These are phyloP conservation scores for Luffa acutangula DNA, from an alignment of 306 rosid genomes.

Conservation along the genomic window DNA sequence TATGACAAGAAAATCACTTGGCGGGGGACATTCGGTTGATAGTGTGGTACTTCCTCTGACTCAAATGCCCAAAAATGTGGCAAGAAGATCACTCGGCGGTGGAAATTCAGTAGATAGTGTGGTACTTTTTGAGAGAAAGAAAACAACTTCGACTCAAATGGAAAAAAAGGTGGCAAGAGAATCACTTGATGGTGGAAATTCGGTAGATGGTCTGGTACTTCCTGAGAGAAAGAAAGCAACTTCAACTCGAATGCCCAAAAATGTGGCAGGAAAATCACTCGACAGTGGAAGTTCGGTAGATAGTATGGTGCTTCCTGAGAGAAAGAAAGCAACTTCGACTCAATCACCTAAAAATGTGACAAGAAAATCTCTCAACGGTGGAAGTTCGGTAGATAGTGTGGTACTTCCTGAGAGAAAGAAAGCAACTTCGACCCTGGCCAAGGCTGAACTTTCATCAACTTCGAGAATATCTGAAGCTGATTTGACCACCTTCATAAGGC, in stretches of 20 bases:
- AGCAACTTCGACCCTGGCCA: not conserved
- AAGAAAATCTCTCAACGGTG: constrained; percentile 18
- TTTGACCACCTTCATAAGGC: not conserved
- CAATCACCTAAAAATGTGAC: constrained; percentile 19
- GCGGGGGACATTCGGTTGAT: constrained; percentile 17
- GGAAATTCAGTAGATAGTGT: not conserved
- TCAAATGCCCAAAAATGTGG: not conserved
- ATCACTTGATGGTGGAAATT: not conserved
- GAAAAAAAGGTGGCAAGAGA: not conserved
- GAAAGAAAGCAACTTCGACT: constrained; percentile 11
- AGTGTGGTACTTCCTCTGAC: constrained; percentile 12
- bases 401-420: constrained; percentile 25
- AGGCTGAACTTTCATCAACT: constrained; percentile 20
- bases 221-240: not conserved
- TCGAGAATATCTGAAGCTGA: constrained; percentile 17
- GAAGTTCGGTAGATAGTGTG: constrained; percentile 13
- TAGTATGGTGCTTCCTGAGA: constrained; percentile 18
- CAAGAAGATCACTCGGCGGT: not conserved
- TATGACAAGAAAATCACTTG: constrained; percentile 21
- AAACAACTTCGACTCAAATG: not conserved
- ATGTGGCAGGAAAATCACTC: constrained; percentile 12
- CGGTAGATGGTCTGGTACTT: not conserved
- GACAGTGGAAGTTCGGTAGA: constrained; percentile 6
- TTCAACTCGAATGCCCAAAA: constrained; percentile 5
- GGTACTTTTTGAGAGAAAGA: not conserved